Evolutionary conservation across 176 grass and related monocot species (phyloP), one percentile per base, ranked within the genome.

Genomic region (Paspalum notatum): DNA sequence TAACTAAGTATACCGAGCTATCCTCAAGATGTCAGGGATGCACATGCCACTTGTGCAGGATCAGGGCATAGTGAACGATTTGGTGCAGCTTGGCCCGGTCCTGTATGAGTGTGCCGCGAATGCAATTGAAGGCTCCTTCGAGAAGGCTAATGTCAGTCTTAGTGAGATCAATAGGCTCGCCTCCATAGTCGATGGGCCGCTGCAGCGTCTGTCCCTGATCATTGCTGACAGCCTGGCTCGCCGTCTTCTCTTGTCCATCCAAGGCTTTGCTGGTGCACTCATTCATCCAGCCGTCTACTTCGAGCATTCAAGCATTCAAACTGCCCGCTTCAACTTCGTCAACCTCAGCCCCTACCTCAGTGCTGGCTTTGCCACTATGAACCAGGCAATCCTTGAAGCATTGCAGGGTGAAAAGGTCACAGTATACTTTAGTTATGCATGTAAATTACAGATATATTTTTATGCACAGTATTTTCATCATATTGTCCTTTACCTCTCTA

Each of bases 321-420:
- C 66, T 54, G 75, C 66, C 24, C 22, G 45, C 2, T 25, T 4
- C 9, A 78, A 26, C 53, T 25, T 52, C 14, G 3, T 41, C 17
- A 0, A 4, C 8, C 52, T 62, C 24, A 46, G 43, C 60, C 86
- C 80, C 40, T 84, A 79, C 68, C 20, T 91, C 17, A 71, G 77
- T 20, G 75, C 76, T 15, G 68, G 82, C 17, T 84, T 88, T 72
- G 84, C 68, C 48, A 85, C 86, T 20, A 87, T 77, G 20, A 91
- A 91, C 79, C 82, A 26, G 46, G 90, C 90, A 27, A 88, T 91
- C 62, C 66, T 91, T 56, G 85, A 91, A 56, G 68, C 83, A 43
- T 43, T 92, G 82, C 79, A 92, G 32, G 63, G 24, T 40, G 75
- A 88, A 81, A 45, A 80, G 83, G 66, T 85, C 20, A 60, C 1